These are phyloP conservation scores for Chlorencoelia australis DNA, from an alignment of 2,329 filamentous ascomycete species.

Conservation along the genomic window DNA sequence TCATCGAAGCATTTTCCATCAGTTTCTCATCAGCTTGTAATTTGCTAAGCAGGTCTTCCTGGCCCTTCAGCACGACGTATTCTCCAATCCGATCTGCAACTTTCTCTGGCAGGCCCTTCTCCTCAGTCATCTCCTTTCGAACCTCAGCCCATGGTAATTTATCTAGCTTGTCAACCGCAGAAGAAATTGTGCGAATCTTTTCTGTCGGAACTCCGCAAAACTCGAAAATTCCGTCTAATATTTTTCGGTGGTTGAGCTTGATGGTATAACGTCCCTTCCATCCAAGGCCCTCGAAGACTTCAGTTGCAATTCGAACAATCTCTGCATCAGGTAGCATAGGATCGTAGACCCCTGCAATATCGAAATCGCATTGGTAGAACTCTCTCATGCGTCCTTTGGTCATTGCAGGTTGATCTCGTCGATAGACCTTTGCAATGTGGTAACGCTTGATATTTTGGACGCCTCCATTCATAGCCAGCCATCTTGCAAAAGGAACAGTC, in stretches of 20 bases:
- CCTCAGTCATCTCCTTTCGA: slow-evolving; percentile 83
- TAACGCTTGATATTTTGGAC: slow-evolving; percentile 84
- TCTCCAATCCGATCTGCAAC: slow-evolving; percentile 82
- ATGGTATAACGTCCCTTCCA: slow-evolving; percentile 61
- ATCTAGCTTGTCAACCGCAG: slow-evolving; percentile 91
- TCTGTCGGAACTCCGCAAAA: slow-evolving; percentile 81
- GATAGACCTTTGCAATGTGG: slow-evolving; percentile 88
- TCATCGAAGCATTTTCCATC: slow-evolving; percentile 61
- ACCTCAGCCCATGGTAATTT: slow-evolving; percentile 88
- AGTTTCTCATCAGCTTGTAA: slow-evolving; percentile 60
- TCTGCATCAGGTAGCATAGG: slow-evolving; percentile 89
- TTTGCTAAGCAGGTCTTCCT: slow-evolving; percentile 61
- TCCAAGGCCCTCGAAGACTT: slow-evolving; percentile 74
- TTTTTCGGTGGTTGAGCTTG: slow-evolving; percentile 92
- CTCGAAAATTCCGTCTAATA: slow-evolving; percentile 84
- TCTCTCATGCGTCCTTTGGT: slow-evolving; percentile 89
- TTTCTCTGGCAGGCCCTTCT: slow-evolving; percentile 68
- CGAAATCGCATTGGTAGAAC: slow-evolving; percentile 96
- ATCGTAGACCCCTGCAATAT: slow-evolving; percentile 82
- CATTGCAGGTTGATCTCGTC: slow-evolving; percentile 73
- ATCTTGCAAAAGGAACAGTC: slow-evolving; percentile 84
- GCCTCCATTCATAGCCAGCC: slow-evolving; percentile 76
- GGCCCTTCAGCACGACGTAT: slow-evolving; percentile 71
- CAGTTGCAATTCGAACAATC: slow-evolving; percentile 71
- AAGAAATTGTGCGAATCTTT: slow-evolving; percentile 82